Percentiles rank a stretch among this genome's conserved stretches.
These are phyloP conservation scores for Silene coronaria DNA, from an alignment of 179 eudicot species.

Conservation along the genomic window DNA sequence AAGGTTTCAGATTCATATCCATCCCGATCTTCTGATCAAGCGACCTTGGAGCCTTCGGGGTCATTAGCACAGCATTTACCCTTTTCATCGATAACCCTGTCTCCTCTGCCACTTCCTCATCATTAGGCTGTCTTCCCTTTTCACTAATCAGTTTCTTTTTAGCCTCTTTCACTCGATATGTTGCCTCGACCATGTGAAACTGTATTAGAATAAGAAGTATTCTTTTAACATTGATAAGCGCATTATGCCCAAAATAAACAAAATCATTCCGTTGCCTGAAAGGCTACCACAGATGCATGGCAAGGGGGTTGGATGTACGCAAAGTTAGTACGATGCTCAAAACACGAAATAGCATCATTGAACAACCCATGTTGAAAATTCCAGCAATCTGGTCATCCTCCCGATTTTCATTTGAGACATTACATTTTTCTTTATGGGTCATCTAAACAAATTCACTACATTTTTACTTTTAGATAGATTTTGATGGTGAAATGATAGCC, in stretches of 20 bases:
- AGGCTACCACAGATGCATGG: background rate
- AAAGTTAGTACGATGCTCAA: background rate
- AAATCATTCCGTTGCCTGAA: background rate
- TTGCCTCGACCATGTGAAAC: conserved; percentile 84
- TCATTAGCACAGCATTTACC: conserved; percentile 55
- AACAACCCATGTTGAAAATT: no score
- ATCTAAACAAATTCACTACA: no score
- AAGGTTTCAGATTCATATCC: conserved; percentile 58
- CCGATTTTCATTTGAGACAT: no score
- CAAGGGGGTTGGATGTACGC: background rate
- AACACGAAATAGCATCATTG: no score
- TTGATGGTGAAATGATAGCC: no score
- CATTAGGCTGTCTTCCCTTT: conserved; percentile 60
- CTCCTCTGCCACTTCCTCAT: conserved; percentile 81
- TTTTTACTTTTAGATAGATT: no score
- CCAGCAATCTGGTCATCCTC: no score
- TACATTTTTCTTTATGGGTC: no score
- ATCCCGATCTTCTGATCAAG: conserved; percentile 78
- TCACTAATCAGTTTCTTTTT: conserved; percentile 52
- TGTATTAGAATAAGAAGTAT: conserved; percentile 27
- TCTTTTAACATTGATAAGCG: background rate
- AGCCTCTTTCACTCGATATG: conserved; percentile 77
- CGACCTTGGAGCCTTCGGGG: conserved; percentile 85
- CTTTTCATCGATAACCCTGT: conserved; percentile 88
- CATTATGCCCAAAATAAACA: background rate